Evolutionary conservation across 768 basidiomycete genomes (phyloP).

Genomic region (Fistulinella prunicolor): DNA sequence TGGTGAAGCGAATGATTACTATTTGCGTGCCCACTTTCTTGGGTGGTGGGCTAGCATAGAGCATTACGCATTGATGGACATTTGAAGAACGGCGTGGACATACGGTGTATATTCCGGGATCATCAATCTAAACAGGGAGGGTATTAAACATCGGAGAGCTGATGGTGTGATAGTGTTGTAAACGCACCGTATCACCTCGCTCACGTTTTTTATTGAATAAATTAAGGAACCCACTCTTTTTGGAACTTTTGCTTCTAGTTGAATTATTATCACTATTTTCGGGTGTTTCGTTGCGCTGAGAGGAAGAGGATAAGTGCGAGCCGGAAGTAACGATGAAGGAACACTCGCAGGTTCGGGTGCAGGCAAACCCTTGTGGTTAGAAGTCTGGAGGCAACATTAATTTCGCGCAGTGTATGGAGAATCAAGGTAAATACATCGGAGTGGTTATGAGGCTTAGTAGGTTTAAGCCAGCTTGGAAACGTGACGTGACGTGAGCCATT

Average conservation of each 20-base stretch:
- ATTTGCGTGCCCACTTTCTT: not conserved
- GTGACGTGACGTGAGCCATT: not conserved
- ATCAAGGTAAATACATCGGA: not conserved
- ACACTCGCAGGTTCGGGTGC: not conserved
- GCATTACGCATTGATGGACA: not conserved
- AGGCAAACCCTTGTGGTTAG: not conserved
- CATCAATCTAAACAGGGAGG: constrained; percentile 1
- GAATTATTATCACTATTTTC: not conserved
- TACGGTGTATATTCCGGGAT: constrained; percentile 4
- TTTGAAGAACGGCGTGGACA: not conserved
- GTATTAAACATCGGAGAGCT: not conserved
- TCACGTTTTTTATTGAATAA: not conserved
- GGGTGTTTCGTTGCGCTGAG: not conserved
- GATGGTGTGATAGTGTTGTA: not conserved
- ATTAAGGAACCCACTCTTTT: not conserved
- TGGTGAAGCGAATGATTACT: not conserved
- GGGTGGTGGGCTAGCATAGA: constrained; percentile 4
- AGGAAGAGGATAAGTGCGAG: not conserved
- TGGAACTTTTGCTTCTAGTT: not conserved
- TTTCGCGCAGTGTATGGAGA: not conserved
- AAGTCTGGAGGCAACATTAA: not conserved
- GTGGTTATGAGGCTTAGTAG: not conserved
- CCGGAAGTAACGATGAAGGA: not conserved
- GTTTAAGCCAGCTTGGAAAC: not conserved
- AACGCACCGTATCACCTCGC: constrained; percentile 1